Evolutionary conservation across 305 asterid genomes (phyloP).

Genomic region (Fraxinus nigra): DNA sequence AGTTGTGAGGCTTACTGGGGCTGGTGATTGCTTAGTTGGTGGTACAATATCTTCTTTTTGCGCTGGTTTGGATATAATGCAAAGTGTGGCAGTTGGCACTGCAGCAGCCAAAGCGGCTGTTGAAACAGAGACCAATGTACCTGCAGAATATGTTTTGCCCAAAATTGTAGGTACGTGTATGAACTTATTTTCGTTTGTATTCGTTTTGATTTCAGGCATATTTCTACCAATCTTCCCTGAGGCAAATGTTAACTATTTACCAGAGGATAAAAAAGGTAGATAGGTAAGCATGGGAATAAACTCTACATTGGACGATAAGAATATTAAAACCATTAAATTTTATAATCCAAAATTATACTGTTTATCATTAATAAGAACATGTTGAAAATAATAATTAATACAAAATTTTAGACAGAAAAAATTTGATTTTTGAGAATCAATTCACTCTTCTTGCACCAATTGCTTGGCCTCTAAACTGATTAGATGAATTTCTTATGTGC

Average conservation of each 20-base stretch:
- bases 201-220: neutral
- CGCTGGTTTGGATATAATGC: slow-evolving; percentile 80
- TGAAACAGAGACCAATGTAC: slow-evolving; percentile 69
- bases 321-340: neutral
- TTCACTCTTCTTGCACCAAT: neutral
- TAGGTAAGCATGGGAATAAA: neutral
- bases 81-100: slow-evolving; percentile 80
- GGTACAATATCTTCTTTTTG: slow-evolving; percentile 64
- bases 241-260: neutral
- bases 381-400: neutral
- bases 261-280: neutral
- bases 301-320: neutral
- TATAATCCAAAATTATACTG: neutral
- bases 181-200: neutral
- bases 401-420: neutral
- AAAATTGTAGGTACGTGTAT: slow-evolving; percentile 54
- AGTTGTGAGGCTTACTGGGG: slow-evolving; percentile 74
- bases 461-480: neutral
- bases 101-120: slow-evolving; percentile 89
- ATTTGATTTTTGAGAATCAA: neutral
- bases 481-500: slow-evolving; percentile 29
- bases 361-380: neutral
- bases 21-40: slow-evolving; percentile 95
- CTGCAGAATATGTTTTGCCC: slow-evolving; percentile 47
- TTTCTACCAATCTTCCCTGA: neutral